Base-by-base conservation (phyloP, 331 rosid genomes). In the Saraca asoca region DNA sequence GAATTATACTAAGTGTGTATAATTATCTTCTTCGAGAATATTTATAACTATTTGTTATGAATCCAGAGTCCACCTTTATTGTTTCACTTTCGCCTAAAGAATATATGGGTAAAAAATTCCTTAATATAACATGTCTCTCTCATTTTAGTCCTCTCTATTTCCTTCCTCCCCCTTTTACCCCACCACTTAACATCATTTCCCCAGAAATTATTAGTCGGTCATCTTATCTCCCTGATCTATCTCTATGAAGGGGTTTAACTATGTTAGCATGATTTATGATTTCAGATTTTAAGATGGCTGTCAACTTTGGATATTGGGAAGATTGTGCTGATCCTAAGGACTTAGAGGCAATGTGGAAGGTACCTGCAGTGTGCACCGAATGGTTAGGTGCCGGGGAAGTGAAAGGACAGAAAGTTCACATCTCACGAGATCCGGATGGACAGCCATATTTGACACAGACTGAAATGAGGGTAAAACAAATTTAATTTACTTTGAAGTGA, bases 351-450 rank as follows among this genome's bases (percentile, higher is more conserved):
- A 80, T 92, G 91, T 92, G 98, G 98, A 72, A 69, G 1, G 61
- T 50, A 54, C 89, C 91, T 19, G 76, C 80, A 69, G 94, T 92
- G 20, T 75, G 78, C 18, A 53, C 78, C 15, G 98, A 92, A 79
- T 92, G 98, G 98, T 51, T 80, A 72, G 85, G 79, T 55, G 98
- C 88, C 38, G 98, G 96, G 13, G 98, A 92, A 69, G 70, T 74
- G 2, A 87, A 62, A 81, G 76, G 66, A 34, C 86, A 49, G 58
- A 89, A 80, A 76, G 84, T 92, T 75, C 98, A 89, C 59, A 84
- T 92, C 67, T 89, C 91, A 5, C 88, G 98, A 5, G 94, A 92
- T 85, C 98, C 98, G 5, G 98, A 92, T 33, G 98, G 96, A 11
- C 89, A 92, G 52, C 84, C 89, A 20, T 89, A 85, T 74, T 69